These are phyloP conservation scores for Rubroboletus pulcherrimus DNA, from an alignment of 768 basidiomycete genomes.

Conservation along the genomic window DNA sequence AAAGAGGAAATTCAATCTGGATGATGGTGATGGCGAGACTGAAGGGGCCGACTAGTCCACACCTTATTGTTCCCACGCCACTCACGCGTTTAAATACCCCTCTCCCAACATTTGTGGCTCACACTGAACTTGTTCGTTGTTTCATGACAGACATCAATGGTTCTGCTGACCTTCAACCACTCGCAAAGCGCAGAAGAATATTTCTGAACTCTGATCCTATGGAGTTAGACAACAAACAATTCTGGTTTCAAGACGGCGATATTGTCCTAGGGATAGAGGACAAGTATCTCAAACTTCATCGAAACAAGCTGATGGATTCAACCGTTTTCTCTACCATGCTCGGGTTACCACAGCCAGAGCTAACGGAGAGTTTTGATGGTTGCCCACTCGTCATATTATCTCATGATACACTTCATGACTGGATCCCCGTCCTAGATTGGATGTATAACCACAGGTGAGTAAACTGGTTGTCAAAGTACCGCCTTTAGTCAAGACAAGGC, in stretches of 20 bases:
- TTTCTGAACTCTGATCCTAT: not conserved
- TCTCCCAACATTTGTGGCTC: not conserved
- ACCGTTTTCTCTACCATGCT: constrained; percentile 36
- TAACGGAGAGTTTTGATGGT: constrained; percentile 30
- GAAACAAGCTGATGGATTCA: constrained; percentile 16
- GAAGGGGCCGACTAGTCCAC: constrained; percentile 26
- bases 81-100: not conserved
- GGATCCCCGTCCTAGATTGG: constrained; percentile 30
- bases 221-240: not conserved
- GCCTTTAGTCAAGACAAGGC: not conserved
- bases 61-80: constrained; percentile 4
- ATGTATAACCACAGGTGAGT: constrained; percentile 35
- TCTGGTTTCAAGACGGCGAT: constrained; percentile 37
- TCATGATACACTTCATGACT: constrained; percentile 27
- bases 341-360: constrained; percentile 30
- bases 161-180: not conserved
- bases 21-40: constrained; percentile 33
- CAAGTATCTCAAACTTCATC: constrained; percentile 29
- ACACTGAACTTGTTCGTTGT: not conserved
- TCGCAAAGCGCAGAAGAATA: constrained; percentile 4
- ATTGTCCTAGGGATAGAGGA: constrained; percentile 28
- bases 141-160: not conserved
- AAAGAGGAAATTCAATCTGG: constrained; percentile 68
- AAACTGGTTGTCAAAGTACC: not conserved
- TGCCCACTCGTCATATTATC: constrained; percentile 30